These are phyloP conservation scores for Plectosphaerella sp. DNA, from an alignment of 2,329 filamentous ascomycete species.

Conservation along the genomic window DNA sequence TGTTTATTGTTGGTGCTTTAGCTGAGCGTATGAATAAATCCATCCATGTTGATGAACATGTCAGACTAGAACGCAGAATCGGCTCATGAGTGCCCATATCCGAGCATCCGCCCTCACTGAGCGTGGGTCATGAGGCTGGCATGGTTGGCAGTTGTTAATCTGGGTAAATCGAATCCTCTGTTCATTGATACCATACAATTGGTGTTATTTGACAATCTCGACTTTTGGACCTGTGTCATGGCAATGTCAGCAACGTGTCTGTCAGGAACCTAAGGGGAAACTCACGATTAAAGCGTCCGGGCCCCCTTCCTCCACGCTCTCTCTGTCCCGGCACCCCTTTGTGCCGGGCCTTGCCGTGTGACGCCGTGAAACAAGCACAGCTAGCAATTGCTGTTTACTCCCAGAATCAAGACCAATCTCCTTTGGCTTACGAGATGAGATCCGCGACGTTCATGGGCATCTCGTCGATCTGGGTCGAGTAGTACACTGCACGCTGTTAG, in stretches of 20 bases:
- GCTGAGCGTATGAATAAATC: too few species aligned
- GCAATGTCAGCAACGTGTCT: background rate
- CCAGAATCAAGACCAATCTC: background rate
- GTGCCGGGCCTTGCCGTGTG: conserved; percentile 7
- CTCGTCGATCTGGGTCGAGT: conserved; percentile 95
- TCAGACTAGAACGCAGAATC: too few species aligned
- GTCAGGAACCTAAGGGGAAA: background rate
- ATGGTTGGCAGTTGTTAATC: too few species aligned
- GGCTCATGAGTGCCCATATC: too few species aligned
- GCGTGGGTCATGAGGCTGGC: too few species aligned
- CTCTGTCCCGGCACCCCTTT: conserved; percentile 4
- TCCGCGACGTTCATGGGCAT: conserved; percentile 94
- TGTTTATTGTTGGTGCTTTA: too few species aligned
- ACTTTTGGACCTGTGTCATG: background rate
- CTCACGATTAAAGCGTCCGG: conserved; percentile 8
- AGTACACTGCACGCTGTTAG: conserved; percentile 64
- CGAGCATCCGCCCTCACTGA: too few species aligned
- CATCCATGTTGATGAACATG: too few species aligned
- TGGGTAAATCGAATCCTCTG: too few species aligned
- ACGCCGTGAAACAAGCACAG: background rate
- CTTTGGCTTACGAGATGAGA: conserved; percentile 41
- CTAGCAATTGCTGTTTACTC: background rate
- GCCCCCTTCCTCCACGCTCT: conserved; percentile 14
- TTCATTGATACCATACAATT: too few species aligned
- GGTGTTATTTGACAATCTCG: background rate